phyloP scores from a whole-genome alignment of 176 grass and related monocot species.

The Tillandsia fasciculata region DNA sequence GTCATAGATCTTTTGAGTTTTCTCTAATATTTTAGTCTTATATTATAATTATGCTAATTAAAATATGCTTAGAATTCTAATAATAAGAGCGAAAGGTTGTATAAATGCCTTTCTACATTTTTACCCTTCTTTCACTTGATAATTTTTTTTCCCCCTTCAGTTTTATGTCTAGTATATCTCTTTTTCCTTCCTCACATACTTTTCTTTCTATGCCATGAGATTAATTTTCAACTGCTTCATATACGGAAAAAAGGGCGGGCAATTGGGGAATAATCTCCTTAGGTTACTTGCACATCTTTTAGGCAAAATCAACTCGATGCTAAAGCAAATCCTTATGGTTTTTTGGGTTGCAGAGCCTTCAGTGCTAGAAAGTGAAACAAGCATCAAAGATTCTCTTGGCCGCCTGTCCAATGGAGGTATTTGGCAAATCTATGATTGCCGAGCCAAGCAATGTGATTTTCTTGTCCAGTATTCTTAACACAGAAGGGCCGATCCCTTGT shows the following conservation, averaged over 20 bases:
- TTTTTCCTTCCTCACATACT: not conserved
- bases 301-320: constrained; percentile 17
- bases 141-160: not conserved
- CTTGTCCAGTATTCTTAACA: constrained; percentile 87
- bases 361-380: constrained; percentile 23
- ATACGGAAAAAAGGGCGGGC: not conserved
- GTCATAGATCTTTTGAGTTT: not conserved
- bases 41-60: not conserved
- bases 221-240: not conserved
- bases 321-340: constrained; percentile 42
- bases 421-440: constrained; percentile 84
- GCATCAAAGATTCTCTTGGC: constrained; percentile 11
- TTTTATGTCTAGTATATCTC: not conserved
- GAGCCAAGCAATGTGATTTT: constrained; percentile 98
- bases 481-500: constrained; percentile 54
- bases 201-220: not conserved
- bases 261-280: not conserved
- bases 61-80: not conserved
- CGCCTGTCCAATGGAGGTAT: constrained; percentile 76
- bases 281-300: not conserved
- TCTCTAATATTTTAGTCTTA: not conserved
- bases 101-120: not conserved
- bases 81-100: not conserved
- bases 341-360: constrained; percentile 83
- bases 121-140: not conserved